Percentiles rank a stretch among this genome's conserved stretches.
phyloP scores from a whole-genome alignment of 2,329 filamentous ascomycete genomes.

The Leptodontidium sp. region DNA sequence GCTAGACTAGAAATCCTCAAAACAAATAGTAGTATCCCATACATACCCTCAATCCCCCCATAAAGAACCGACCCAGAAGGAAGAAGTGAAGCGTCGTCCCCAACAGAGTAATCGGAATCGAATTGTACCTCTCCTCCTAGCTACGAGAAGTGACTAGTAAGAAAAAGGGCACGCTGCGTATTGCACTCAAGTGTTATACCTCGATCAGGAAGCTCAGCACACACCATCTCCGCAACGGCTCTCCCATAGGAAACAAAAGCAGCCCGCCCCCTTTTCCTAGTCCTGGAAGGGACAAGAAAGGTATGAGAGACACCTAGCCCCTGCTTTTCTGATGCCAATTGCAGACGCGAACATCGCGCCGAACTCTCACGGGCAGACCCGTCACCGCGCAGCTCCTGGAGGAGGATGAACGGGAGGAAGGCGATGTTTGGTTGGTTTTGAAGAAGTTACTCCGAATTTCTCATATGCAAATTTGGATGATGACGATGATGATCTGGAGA shows the following conservation, averaged over 20 bases:
- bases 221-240: conserved; percentile 95
- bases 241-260: conserved; percentile 75
- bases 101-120: conserved; percentile 51
- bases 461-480: conserved; percentile 73
- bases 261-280: conserved; percentile 47
- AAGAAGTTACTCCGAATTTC: conserved; percentile 98
- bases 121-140: conserved; percentile 46
- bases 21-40: conserved; percentile 47
- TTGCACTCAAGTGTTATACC: conserved; percentile 88
- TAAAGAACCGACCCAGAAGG: conserved; percentile 38
- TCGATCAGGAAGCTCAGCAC: conserved; percentile 49
- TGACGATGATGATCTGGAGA: conserved; percentile 29
- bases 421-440: conserved; percentile 53
- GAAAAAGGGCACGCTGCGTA: conserved; percentile 77
- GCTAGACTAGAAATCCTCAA: neutral
- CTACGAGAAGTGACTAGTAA: conserved; percentile 32
- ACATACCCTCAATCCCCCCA: conserved; percentile 29
- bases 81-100: conserved; percentile 47
- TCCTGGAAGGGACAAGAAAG: conserved; percentile 36
- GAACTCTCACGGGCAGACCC: conserved; percentile 85
- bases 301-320: conserved; percentile 49
- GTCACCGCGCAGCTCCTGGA: conserved; percentile 47
- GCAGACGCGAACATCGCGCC: conserved; percentile 81
- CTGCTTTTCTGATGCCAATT: conserved; percentile 95
- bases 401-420: conserved; percentile 53